Percentiles rank a stretch among this genome's conserved stretches.
Conservation (phyloP, 768 basidiomycete genomes). For the Lentinula lateritia region DNA sequence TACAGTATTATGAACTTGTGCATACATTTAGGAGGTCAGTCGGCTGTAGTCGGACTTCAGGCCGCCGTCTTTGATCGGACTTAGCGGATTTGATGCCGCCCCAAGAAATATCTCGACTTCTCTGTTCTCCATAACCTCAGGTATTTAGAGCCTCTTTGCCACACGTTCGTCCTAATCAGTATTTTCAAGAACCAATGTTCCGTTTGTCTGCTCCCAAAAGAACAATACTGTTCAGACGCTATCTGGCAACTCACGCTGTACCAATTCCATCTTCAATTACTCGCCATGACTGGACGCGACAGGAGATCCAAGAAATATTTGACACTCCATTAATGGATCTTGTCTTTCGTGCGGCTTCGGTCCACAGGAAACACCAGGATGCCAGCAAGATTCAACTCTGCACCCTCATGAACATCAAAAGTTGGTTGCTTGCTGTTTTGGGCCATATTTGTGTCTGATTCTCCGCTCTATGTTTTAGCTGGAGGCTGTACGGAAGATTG, state of each 20-base stretch:
- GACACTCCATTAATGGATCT: conserved; percentile 84
- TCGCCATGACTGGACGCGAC: conserved; percentile 66
- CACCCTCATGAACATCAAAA: conserved; percentile 98
- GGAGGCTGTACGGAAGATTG: conserved; percentile 97
- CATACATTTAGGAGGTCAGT: too few relatives aligned
- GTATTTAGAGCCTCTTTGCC: not conserved
- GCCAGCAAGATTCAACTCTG: conserved; percentile 91
- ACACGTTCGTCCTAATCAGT: too few relatives aligned
- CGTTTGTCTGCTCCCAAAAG: conserved; percentile 23
- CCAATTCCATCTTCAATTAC: conserved; percentile 22
- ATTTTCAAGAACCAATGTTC: conserved; percentile 27
- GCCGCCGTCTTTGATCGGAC: not conserved
- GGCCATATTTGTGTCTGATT: not conserved
- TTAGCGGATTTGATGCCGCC: not conserved
- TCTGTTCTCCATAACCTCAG: not conserved
- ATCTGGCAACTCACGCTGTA: conserved; percentile 61
- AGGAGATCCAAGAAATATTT: conserved; percentile 83
- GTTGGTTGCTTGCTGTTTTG: conserved; percentile 31
- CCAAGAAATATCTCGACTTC: not conserved
- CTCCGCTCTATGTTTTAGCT: conserved; percentile 37
- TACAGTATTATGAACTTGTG: too few relatives aligned
- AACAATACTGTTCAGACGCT: conserved; percentile 30
- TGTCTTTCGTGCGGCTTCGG: conserved; percentile 77
- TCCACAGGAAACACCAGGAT: conserved; percentile 86
- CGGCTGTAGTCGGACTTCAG: not conserved